Evolutionary conservation across 345 rosid genomes (phyloP).

Genomic region (Eucalyptus pauciflora): DNA sequence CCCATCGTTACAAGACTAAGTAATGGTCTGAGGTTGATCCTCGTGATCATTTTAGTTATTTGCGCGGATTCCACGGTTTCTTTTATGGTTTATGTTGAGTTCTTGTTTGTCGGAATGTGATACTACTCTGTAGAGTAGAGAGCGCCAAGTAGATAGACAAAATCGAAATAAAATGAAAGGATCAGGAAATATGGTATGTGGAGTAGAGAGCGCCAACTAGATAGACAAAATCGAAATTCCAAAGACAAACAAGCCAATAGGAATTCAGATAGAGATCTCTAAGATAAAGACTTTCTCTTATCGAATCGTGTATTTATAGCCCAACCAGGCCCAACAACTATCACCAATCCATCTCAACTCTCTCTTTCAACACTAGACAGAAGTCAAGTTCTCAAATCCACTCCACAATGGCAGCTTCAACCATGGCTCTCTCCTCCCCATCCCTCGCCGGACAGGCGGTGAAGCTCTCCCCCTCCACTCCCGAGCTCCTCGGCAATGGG

Average conservation of each 20-base stretch:
- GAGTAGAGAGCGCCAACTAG: slow-evolving; percentile 4
- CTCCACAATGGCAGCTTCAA: slow-evolving; percentile 28
- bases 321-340: not conserved
- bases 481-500: slow-evolving; percentile 15
- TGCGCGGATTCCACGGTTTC: not conserved
- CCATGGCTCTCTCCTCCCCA: slow-evolving; percentile 50
- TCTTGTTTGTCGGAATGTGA: too few relatives aligned
- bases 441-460: slow-evolving; percentile 42
- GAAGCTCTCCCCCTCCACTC: slow-evolving; percentile 21
- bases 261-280: slow-evolving; percentile 8
- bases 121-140: not conserved
- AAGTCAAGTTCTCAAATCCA: not conserved
- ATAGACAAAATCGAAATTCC: not conserved
- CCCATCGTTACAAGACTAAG: not conserved
- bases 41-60: not conserved
- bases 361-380: not conserved
- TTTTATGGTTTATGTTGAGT: too few relatives aligned
- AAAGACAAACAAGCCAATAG: not conserved
- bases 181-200: not conserved
- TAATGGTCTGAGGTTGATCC: not conserved
- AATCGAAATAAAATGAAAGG: not conserved
- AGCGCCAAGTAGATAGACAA: not conserved
- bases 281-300: slow-evolving; percentile 8
- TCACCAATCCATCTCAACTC: not conserved
- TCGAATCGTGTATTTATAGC: not conserved